These are phyloP conservation scores for Gossypium turneri DNA, from an alignment of 345 rosid species.

Conservation along the genomic window DNA sequence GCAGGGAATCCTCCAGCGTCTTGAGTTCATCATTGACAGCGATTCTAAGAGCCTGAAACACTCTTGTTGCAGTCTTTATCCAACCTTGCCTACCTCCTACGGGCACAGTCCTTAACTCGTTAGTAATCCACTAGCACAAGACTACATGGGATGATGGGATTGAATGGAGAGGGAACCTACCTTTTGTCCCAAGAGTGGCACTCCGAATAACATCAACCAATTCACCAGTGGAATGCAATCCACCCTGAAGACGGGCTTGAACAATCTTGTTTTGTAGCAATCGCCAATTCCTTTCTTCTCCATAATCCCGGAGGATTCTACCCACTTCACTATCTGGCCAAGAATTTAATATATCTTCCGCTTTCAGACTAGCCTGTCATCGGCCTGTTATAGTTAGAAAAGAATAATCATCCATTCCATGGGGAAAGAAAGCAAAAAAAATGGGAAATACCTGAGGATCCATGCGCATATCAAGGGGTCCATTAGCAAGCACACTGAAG, in stretches of 20 bases:
- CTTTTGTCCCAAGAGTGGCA: constrained; percentile 42
- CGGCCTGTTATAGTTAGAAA: constrained; percentile 30
- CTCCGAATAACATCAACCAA: constrained; percentile 58
- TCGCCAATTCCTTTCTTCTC: constrained; percentile 85
- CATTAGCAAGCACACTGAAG: constrained; percentile 70
- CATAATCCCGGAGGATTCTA: constrained; percentile 67
- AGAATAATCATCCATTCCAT: not conserved
- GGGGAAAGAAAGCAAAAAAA: not conserved
- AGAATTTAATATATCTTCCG: constrained; percentile 74
- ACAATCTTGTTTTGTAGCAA: constrained; percentile 61
- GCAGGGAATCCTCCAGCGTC: constrained; percentile 61
- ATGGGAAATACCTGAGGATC: constrained; percentile 62
- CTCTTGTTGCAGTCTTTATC: constrained; percentile 94
- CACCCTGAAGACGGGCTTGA: constrained; percentile 62
- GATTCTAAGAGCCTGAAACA: constrained; percentile 86
- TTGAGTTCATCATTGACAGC: constrained; percentile 93
- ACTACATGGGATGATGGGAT: not conserved
- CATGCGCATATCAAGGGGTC: constrained; percentile 99
- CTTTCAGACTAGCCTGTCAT: constrained; percentile 69
- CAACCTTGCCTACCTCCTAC: constrained; percentile 90
- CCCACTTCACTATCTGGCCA: constrained; percentile 89
- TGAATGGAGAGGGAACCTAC: constrained; percentile 26
- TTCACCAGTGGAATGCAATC: constrained; percentile 81
- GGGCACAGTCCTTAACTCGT: not conserved
- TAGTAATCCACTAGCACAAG: not conserved